These are phyloP conservation scores for Pulveroboletus sp. DNA, from an alignment of 768 basidiomycete species.

Conservation along the genomic window DNA sequence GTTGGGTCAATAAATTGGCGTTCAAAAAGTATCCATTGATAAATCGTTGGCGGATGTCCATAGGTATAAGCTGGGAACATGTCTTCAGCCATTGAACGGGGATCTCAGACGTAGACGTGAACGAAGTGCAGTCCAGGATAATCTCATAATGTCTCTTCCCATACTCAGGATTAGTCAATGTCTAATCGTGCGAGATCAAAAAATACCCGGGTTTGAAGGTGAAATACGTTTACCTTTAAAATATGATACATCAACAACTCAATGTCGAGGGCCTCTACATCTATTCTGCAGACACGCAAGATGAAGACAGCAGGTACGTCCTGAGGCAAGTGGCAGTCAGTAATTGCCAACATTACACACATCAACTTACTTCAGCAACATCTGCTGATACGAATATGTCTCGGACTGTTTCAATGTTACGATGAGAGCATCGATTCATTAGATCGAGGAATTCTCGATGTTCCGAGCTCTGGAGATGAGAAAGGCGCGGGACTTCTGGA, in stretches of 20 bases:
- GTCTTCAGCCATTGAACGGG: constrained; percentile 82
- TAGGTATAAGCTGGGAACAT: constrained; percentile 70
- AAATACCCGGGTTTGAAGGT: not conserved
- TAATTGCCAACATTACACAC: not conserved
- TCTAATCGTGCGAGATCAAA: constrained; percentile 36
- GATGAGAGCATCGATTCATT: constrained; percentile 60
- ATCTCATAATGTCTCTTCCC: constrained; percentile 59
- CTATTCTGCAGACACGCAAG: constrained; percentile 63
- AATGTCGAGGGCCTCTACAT: constrained; percentile 77
- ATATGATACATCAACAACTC: constrained; percentile 77
- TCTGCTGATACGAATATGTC: constrained; percentile 63
- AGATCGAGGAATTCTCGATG: constrained; percentile 69
- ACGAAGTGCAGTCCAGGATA: constrained; percentile 79
- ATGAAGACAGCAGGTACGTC: constrained; percentile 54
- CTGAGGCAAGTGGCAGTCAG: constrained; percentile 23
- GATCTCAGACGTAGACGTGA: constrained; percentile 70
- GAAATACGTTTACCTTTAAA: constrained; percentile 52
- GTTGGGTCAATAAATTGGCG: constrained; percentile 66
- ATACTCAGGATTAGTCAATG: constrained; percentile 47
- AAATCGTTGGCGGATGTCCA: constrained; percentile 65
- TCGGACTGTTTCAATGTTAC: constrained; percentile 59
- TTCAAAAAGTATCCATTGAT: constrained; percentile 64
- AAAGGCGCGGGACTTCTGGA: constrained; percentile 63
- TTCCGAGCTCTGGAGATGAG: constrained; percentile 42
- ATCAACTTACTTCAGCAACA: constrained; percentile 40